Evolutionary conservation across 257 asterid species (phyloP).

Genomic region (Solanum tacnaense): DNA sequence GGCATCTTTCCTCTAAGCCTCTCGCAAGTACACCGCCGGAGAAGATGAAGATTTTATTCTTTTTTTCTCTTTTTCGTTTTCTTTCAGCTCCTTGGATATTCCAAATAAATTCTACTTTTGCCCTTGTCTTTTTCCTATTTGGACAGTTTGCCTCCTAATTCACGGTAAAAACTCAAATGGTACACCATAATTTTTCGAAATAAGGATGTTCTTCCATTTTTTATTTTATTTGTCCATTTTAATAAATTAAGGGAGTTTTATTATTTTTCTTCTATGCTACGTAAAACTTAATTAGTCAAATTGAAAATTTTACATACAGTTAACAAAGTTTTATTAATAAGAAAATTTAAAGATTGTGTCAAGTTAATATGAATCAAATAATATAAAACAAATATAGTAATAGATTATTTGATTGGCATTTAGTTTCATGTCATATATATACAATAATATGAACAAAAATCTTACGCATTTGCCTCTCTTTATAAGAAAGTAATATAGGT

Average conservation of each 20-base stretch:
- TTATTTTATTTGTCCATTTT: too few relatives aligned
- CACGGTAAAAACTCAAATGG: neutral
- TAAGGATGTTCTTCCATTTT: too few relatives aligned
- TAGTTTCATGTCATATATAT: neutral
- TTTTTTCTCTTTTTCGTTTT: neutral
- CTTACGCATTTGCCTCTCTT: neutral
- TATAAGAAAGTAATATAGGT: neutral
- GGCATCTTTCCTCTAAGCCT: slow-evolving; percentile 42
- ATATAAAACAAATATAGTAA: too few relatives aligned
- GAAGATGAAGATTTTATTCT: neutral
- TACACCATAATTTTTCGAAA: too few relatives aligned
- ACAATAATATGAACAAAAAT: neutral
- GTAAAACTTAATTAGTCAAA: too few relatives aligned
- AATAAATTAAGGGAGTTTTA: too few relatives aligned
- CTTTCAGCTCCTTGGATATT: neutral
- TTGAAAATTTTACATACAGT: too few relatives aligned
- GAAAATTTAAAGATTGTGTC: too few relatives aligned
- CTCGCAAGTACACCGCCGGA: neutral
- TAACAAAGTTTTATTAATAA: too few relatives aligned
- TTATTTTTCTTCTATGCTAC: too few relatives aligned
- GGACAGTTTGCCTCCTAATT: neutral
- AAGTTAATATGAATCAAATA: too few relatives aligned
- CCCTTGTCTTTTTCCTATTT: neutral
- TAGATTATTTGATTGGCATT: neutral
- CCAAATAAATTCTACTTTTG: neutral